Evolutionary conservation across 2,329 filamentous ascomycete species (phyloP), one percentile per base, ranked within the genome.

Genomic region (Fusarium lateritium): DNA sequence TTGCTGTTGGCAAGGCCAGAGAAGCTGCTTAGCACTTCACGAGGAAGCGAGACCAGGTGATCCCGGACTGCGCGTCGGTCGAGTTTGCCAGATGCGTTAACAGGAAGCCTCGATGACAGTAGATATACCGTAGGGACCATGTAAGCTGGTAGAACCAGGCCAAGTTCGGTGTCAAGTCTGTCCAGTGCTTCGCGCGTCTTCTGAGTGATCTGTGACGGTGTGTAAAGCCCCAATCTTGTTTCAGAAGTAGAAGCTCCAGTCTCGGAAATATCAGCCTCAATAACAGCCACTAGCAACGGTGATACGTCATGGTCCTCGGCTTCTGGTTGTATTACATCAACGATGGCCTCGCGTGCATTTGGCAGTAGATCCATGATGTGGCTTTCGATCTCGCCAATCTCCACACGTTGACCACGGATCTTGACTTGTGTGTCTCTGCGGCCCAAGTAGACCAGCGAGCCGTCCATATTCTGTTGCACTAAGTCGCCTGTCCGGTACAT

Each of bases 101-200:
- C 10, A 51, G 47, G 47, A 39, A 51, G 34, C 34, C 15, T 51
- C 24, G 34, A 39, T 51, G 47, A 17, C 22, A 51, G 47, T 21
- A 51, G 34, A 39, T 51, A 51, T 51, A 51, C 47, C 11, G 47
- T 39, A 28, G 47, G 47, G 33, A 39, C 34, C 47, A 51, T 51
- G 19, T 51, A 51, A 51, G 34, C 15, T 21, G 34, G 34, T 13
- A 51, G 9, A 39, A 39, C 34, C 22, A 39, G 34, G 34, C 47
- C 47, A 39, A 51, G 47, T 9, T 28, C n/a, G 5, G 22, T 51
- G 24, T 51, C 47, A 39, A 51, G 47, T 39, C 7, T 5, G 22
- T 51, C 22, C 24, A 51, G 34, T 39, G 17, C 22, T 39, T 51
- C 34, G n/a, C 34, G 47, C 47, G 14, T 21, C 5, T 15, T 39